Evolutionary conservation across 2,329 filamentous ascomycete species (phyloP), one percentile per base, ranked within the genome.

Genomic region (Penicillium janthinellum): DNA sequence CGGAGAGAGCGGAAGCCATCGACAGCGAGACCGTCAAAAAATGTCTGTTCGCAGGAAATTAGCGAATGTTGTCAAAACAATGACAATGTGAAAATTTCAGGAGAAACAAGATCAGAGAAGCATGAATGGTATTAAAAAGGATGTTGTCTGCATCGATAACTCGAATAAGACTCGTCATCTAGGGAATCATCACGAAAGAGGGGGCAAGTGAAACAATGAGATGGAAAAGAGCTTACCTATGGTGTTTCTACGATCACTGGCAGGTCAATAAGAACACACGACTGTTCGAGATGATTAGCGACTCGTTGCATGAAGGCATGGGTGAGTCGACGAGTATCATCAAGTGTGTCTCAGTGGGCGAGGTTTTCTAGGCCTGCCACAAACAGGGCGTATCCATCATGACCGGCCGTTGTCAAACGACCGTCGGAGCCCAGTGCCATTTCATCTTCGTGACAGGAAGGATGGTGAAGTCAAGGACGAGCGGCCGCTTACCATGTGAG

Each of bases 311-410:
- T 31, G 34, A 62, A 64, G 63, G 41, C 14, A 49, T 57, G 47
- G 41, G 64, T 60, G 63, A 69, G 61, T 59, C 57, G 56, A 65
- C 69, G 59, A 56, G 58, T 54, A 63, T 52, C 57, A 51, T 57
- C 68, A 63, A 56, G 47, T 34, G 53, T 58, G 63, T 73, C 81
- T 96, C 92, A 96, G 92, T 94, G 90, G 92, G 91, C 92, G 88
- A 96, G 92, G 93, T 96, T 96, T 96, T 96, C 92, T 96, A 96
- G 91, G 92, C 92, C 92, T 96, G 92, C 91, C 92, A 80, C 91
- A 91, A 90, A 48, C 80, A 74, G 59, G 91, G 92, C 91, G 86
- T 90, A 86, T 87, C 92, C 90, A 83, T 92, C 92, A 92, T 87
- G 87, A 82, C 78, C 76, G 77, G 74, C 78, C 75, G 73, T 78